These are phyloP conservation scores for Fusarium sp. DNA, from an alignment of 2,329 filamentous ascomycete species.

Conservation along the genomic window DNA sequence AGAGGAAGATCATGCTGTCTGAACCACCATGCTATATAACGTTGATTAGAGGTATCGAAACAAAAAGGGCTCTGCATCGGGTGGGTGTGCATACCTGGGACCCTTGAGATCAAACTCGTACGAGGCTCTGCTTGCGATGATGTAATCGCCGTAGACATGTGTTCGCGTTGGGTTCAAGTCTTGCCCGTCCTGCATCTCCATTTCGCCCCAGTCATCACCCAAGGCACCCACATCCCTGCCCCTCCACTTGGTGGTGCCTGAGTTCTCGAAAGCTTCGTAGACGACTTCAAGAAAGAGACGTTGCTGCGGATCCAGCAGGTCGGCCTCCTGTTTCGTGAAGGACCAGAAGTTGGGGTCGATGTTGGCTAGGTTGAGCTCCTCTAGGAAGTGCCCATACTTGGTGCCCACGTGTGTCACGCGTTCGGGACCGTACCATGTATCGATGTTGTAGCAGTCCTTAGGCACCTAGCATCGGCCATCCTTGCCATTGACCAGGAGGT, in stretches of 20 bases:
- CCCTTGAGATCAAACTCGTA: constrained; percentile 8
- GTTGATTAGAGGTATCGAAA: background rate
- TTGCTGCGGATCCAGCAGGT: constrained; percentile 2
- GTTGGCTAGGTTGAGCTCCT: constrained; percentile 11
- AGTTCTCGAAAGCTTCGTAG: constrained; percentile 8
- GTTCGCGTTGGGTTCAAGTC: constrained; percentile 14
- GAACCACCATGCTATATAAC: constrained; percentile 3
- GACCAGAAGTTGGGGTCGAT: constrained; percentile 8
- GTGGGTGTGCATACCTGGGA: constrained; percentile 1
- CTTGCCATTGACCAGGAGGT: background rate
- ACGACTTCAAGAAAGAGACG: constrained; percentile 9
- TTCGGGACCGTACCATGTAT: constrained; percentile 5
- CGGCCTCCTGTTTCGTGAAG: constrained; percentile 6
- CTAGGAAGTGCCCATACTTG: constrained; percentile 6
- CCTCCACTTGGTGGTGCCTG: constrained; percentile 1
- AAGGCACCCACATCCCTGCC: constrained; percentile 3
- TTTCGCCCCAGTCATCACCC: constrained; percentile 6
- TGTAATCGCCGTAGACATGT: constrained; percentile 6
- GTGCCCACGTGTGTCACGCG: constrained; percentile 5
- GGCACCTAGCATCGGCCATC: constrained; percentile 1
- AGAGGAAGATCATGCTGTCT: constrained; percentile 9
- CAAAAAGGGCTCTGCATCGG: background rate
- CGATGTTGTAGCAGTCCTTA: background rate
- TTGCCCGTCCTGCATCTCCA: constrained; percentile 10
- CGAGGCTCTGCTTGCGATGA: constrained; percentile 6